Evolutionary conservation across 192 early-diverging fungal species (phyloP).

Genomic region (Chytriomyces confervae): DNA sequence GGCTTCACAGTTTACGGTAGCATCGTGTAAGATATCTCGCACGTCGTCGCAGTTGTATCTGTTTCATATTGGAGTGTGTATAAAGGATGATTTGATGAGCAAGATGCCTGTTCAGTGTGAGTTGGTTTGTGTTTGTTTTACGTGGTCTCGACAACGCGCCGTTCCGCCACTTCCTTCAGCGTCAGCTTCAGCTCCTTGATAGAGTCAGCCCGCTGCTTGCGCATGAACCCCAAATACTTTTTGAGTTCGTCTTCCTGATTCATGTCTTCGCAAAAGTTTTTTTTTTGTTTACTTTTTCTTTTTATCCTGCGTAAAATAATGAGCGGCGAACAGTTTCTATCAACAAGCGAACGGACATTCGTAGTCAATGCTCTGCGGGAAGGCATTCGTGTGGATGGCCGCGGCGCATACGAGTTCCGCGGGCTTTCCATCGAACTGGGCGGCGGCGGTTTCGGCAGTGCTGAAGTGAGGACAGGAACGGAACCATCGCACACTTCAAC

Average conservation of each 20-base stretch:
- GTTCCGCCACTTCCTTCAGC: slow-evolving; percentile 19
- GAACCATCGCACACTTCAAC: not conserved
- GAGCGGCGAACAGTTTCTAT: slow-evolving; percentile 40
- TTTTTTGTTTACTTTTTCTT: slow-evolving; percentile 1
- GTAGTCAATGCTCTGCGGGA: slow-evolving; percentile 71
- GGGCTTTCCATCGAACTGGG: slow-evolving; percentile 30
- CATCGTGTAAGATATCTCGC: slow-evolving; percentile 21
- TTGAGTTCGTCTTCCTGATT: slow-evolving; percentile 7
- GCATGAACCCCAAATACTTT: slow-evolving; percentile 29
- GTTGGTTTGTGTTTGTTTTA: not conserved
- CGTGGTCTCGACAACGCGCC: slow-evolving; percentile 20
- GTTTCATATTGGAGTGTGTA: not conserved
- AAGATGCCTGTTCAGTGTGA: no score
- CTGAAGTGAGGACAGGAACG: not conserved
- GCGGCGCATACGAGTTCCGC: slow-evolving; percentile 77
- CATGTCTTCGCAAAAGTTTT: not conserved
- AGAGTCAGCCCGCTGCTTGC: slow-evolving; percentile 26
- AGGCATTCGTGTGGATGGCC: slow-evolving; percentile 78
- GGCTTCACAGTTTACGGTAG: not conserved
- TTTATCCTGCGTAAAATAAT: slow-evolving; percentile 12
- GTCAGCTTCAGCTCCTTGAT: slow-evolving; percentile 22
- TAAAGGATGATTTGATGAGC: not conserved
- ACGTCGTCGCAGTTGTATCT: slow-evolving; percentile 34
- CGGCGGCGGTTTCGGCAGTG: slow-evolving; percentile 29
- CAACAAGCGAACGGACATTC: slow-evolving; percentile 80